These are phyloP conservation scores for Cladochytrium replicatum DNA, from an alignment of 192 early-diverging fungal species.

Conservation along the genomic window DNA sequence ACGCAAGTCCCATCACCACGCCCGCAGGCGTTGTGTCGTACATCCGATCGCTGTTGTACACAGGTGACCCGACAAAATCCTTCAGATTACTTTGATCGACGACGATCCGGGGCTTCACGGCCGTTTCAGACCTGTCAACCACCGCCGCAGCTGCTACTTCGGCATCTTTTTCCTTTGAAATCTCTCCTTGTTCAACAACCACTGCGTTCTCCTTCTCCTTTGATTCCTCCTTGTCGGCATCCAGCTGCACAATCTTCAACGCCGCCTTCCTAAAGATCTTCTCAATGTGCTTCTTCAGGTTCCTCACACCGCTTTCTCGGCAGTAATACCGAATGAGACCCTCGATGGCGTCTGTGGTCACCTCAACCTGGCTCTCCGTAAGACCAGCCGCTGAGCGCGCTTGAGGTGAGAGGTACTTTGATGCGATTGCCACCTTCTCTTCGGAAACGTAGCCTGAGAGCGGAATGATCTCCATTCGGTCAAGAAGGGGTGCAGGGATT, in stretches of 20 bases:
- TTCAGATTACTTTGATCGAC: slow-evolving; percentile 67
- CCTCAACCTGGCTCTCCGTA: slow-evolving; percentile 52
- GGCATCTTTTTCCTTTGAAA: slow-evolving; percentile 12
- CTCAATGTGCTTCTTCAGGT: slow-evolving; percentile 97
- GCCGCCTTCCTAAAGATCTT: slow-evolving; percentile 98
- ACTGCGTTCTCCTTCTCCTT: slow-evolving; percentile 9
- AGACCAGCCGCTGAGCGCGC: slow-evolving; percentile 77
- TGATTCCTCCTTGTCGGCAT: slow-evolving; percentile 22
- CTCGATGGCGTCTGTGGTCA: slow-evolving; percentile 71
- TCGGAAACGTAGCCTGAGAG: slow-evolving; percentile 65
- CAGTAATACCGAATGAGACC: slow-evolving; percentile 83
- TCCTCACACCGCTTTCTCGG: slow-evolving; percentile 94
- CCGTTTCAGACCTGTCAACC: slow-evolving; percentile 31
- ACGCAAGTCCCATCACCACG: slow-evolving; percentile 97
- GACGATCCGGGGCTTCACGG: slow-evolving; percentile 36
- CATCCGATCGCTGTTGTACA: slow-evolving; percentile 80
- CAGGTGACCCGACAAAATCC: slow-evolving; percentile 86
- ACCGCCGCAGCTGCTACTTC: slow-evolving; percentile 19
- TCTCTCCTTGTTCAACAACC: slow-evolving; percentile 20
- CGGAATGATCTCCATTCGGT: slow-evolving; percentile 97
- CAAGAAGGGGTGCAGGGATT: slow-evolving; percentile 93
- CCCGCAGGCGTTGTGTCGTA: slow-evolving; percentile 87
- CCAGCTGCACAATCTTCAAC: slow-evolving; percentile 65
- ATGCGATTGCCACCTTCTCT: slow-evolving; percentile 82
- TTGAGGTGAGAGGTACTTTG: slow-evolving; percentile 77